These are phyloP conservation scores for Lomentospora prolificans DNA, from an alignment of 2,329 filamentous ascomycete species.

Conservation along the genomic window DNA sequence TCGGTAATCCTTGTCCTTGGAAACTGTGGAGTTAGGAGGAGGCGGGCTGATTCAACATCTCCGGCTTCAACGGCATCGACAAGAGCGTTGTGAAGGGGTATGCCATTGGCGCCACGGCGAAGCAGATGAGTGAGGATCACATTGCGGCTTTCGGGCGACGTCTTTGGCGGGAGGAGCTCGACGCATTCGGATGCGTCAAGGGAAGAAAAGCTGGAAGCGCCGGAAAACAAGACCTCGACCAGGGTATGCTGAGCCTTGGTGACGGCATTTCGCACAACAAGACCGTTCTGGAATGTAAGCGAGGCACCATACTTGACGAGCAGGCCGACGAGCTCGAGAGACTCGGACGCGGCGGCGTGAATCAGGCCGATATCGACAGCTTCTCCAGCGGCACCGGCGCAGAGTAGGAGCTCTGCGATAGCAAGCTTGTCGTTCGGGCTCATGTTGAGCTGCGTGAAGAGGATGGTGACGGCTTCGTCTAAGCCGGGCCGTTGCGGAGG, in stretches of 20 bases:
- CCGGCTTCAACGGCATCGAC: slow-evolving; percentile 38
- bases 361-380: slow-evolving; percentile 36
- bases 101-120: slow-evolving; percentile 39
- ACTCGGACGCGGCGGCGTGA: slow-evolving; percentile 37
- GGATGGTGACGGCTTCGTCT: slow-evolving; percentile 37
- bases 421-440: slow-evolving; percentile 38
- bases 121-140: slow-evolving; percentile 35
- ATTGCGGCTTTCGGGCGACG: slow-evolving; percentile 33
- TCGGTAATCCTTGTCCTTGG: slow-evolving; percentile 20
- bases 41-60: slow-evolving; percentile 34
- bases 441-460: slow-evolving; percentile 36
- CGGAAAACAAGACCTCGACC: slow-evolving; percentile 35
- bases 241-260: slow-evolving; percentile 34
- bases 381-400: slow-evolving; percentile 46
- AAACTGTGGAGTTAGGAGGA: slow-evolving; percentile 41
- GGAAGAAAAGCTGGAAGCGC: slow-evolving; percentile 31
- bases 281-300: slow-evolving; percentile 41
- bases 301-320: slow-evolving; percentile 44
- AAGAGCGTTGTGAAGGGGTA: slow-evolving; percentile 36
- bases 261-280: slow-evolving; percentile 39
- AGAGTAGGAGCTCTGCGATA: slow-evolving; percentile 46
- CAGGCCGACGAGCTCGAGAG: slow-evolving; percentile 44
- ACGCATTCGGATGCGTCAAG: slow-evolving; percentile 40
- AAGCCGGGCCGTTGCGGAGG: slow-evolving; percentile 39
- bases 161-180: slow-evolving; percentile 35